Conservation (phyloP, 306 rosid species). For the Myrica gale region DNA sequence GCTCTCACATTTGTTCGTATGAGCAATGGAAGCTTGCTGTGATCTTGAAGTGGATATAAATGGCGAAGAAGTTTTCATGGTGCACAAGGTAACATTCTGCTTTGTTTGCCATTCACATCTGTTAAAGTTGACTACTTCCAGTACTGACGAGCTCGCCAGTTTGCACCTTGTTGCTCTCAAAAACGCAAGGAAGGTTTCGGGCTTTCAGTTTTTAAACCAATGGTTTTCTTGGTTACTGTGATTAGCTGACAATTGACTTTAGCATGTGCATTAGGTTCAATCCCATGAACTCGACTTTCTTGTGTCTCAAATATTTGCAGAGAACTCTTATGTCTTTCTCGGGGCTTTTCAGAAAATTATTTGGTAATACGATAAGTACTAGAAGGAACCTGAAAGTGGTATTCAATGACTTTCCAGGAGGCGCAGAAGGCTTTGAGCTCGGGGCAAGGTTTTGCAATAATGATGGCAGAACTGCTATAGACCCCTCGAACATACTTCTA, state of each 20-base stretch:
- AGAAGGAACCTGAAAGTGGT: slow-evolving; percentile 37
- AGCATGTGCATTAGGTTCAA: no score
- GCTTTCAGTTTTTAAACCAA: no score
- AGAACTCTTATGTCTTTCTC: slow-evolving; percentile 44
- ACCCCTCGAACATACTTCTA: no score
- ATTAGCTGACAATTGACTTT: no score
- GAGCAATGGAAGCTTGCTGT: slow-evolving; percentile 37
- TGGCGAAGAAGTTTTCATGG: slow-evolving; percentile 54
- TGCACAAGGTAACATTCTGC: slow-evolving; percentile 46
- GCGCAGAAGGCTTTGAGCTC: slow-evolving; percentile 51
- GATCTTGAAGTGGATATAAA: slow-evolving; percentile 59
- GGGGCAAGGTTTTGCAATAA: slow-evolving; percentile 47
- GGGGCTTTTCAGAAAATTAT: slow-evolving; percentile 43
- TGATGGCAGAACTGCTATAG: slow-evolving; percentile 22
- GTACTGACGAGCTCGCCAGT: background rate
- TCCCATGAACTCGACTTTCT: slow-evolving; percentile 1
- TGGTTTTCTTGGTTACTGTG: background rate
- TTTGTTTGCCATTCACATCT: background rate
- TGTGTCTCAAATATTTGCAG: slow-evolving; percentile 32
- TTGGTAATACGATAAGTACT: slow-evolving; percentile 26
- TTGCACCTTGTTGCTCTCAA: slow-evolving; percentile 7
- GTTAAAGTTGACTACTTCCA: background rate
- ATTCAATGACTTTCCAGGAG: slow-evolving; percentile 54
- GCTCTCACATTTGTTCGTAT: slow-evolving; percentile 4
- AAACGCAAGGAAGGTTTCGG: no score